Conservation (phyloP, 2,329 filamentous ascomycete species). For the Shiraia bambusicola region DNA sequence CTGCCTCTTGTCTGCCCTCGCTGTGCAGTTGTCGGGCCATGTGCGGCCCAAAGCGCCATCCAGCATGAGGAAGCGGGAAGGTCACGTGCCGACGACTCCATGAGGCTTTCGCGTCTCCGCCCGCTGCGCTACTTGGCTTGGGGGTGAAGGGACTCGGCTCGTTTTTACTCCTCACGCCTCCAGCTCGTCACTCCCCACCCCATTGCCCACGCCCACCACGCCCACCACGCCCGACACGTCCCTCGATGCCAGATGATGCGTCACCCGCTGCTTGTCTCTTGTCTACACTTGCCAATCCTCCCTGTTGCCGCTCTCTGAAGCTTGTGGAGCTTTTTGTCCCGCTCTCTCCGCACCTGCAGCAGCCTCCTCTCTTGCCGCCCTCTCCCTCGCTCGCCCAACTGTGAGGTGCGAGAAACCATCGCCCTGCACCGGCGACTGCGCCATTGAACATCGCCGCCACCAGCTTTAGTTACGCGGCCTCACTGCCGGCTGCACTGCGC, state of each 20-base stretch:
- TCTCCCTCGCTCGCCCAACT: conserved; percentile 21
- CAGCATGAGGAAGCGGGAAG: too few species aligned
- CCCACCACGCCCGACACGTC: conserved; percentile 15
- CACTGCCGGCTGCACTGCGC: conserved; percentile 10
- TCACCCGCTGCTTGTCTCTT: conserved; percentile 16
- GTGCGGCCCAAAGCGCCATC: too few species aligned
- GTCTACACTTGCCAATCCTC: conserved; percentile 29
- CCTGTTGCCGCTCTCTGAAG: conserved; percentile 38
- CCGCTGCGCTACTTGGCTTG: conserved; percentile 3
- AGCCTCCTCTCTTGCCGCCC: conserved; percentile 30
- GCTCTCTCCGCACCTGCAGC: conserved; percentile 39
- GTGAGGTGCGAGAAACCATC: conserved; percentile 11
- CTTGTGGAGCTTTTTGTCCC: conserved; percentile 41
- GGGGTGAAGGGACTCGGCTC: conserved; percentile 16
- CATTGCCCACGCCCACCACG: conserved; percentile 29
- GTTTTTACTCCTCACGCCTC: conserved; percentile 29
- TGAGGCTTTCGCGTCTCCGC: conserved; percentile 13
- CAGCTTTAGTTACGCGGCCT: conserved; percentile 7
- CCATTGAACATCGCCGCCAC: conserved; percentile 14
- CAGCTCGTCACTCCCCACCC: conserved; percentile 25
- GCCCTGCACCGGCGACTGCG: conserved; percentile 6
- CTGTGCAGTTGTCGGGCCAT: too few species aligned
- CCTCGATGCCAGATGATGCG: conserved; percentile 33
- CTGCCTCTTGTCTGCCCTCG: too few species aligned
- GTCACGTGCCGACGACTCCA: conserved; percentile 21